Base-by-base conservation (phyloP, 768 basidiomycete genomes). In the Hygrophorus russula region DNA sequence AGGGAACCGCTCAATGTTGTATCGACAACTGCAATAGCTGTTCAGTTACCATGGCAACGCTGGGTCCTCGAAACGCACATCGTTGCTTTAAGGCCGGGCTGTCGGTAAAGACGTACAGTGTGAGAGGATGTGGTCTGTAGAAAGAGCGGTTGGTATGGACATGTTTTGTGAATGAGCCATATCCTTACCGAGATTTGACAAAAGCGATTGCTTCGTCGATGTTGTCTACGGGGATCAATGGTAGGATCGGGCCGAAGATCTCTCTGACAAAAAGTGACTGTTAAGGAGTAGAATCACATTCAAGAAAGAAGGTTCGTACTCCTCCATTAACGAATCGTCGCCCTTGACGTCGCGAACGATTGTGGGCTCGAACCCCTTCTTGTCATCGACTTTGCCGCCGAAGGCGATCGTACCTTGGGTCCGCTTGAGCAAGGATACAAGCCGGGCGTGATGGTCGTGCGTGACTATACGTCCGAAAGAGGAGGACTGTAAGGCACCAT, bases 201-300 rank as follows among this genome's bases (percentile, higher is more conserved):
- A 75, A 75, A 1, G 66, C 63, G 30, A 82, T 62, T 0, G 76
- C 82, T 14, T 74, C 72, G 2, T 75, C 66, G 5, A 81, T 42
- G 41, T 57, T 62, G 27, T 77, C 71, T 0, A 86, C 69, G 0
- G 74, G 62, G 10, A 85, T 51, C 36, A 88, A 65, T 0, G 83
- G 76, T 5, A 87, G 52, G 17, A 87, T 56, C 0, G 85, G 84
- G 0, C 82, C 85, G 49, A 88, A 88, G 2, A 85, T 56, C 55
- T 87, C 85, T 47, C 82, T 84, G 49, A 42, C 11, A 24, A 19
- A 14, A 31, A 37, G 12, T n/a, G n/a, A n/a, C n/a, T n/a, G n/a
- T n/a, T n/a, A n/a, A n/a, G n/a, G n/a, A n/a, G n/a, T n/a, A n/a
- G n/a, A 7, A 24, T 24, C 24, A 7, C 24, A 24, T 24, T 24